A percentile compares a stretch with the other conserved stretches of the same genome.
Conservation (phyloP, 352 stramenopile genomes). For the Phytophthora foliorum region DNA sequence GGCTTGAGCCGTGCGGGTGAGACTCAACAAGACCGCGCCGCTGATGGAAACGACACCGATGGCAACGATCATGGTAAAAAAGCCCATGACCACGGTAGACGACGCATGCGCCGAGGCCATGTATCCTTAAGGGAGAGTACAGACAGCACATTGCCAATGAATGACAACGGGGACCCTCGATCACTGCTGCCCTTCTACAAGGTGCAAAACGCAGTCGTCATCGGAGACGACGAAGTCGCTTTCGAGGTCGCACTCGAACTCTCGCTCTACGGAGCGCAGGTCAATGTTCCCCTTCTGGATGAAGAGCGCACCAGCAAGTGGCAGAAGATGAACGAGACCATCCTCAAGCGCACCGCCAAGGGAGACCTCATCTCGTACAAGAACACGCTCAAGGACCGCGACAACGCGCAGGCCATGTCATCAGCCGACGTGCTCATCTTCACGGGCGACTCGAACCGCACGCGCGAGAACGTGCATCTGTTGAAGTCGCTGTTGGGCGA, state of each 20-base stretch:
- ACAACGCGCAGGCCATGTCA: conserved; percentile 47
- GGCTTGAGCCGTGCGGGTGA: conserved; percentile 63
- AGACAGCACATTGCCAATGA: too few relatives aligned
- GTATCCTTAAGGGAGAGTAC: too few relatives aligned
- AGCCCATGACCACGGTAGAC: too few relatives aligned
- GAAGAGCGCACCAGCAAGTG: conserved; percentile 64
- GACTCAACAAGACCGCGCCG: conserved; percentile 47
- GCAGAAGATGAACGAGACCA: conserved; percentile 69
- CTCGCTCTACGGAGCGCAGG: conserved; percentile 64
- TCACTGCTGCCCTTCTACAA: conserved; percentile 58
- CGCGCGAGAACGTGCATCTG: conserved; percentile 59
- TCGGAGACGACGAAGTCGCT: conserved; percentile 66
- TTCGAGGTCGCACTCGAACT: conserved; percentile 72
- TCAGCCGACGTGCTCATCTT: conserved; percentile 70
- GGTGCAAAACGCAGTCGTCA: conserved; percentile 61
- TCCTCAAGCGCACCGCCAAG: conserved; percentile 57
- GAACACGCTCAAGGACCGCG: conserved; percentile 66
- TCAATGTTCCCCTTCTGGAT: conserved; percentile 70
- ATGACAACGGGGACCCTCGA: conserved; percentile 55
- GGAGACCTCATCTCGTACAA: too few relatives aligned
- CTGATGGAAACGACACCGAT: too few relatives aligned
- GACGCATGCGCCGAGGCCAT: too few relatives aligned
- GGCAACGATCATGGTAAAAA: too few relatives aligned
- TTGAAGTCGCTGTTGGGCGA: conserved; percentile 51
- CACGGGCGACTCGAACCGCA: conserved; percentile 57